Conservation (phyloP, 2,329 filamentous ascomycete species). For the Magnaporthales sp. region DNA sequence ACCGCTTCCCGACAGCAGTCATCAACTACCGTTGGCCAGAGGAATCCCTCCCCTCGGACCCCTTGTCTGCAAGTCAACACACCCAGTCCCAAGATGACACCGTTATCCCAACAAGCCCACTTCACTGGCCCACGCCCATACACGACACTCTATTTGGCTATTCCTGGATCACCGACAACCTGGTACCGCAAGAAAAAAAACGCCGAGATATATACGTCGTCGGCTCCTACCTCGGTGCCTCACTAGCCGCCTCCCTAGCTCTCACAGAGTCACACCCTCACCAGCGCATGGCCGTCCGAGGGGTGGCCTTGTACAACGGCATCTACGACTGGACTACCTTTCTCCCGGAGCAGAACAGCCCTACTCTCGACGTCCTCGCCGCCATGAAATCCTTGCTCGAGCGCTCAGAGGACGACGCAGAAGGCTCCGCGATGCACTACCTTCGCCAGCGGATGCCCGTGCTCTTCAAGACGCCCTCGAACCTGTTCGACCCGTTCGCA, state of each 20-base stretch:
- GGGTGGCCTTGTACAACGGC: constrained; percentile 48
- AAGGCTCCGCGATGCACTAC: constrained; percentile 26
- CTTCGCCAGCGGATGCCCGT: constrained; percentile 22
- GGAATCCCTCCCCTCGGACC: neutral
- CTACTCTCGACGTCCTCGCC: neutral
- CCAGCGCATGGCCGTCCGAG: constrained; percentile 37
- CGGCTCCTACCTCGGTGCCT: constrained; percentile 49
- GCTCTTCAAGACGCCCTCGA: constrained; percentile 39
- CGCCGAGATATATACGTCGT: constrained; percentile 40
- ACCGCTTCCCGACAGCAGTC: constrained; percentile 36
- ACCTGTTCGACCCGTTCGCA: constrained; percentile 52
- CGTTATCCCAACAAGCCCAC: constrained; percentile 11
- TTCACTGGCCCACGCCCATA: constrained; percentile 46
- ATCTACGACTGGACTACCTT: constrained; percentile 59
- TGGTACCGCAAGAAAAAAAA: constrained; percentile 24
- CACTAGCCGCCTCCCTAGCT: constrained; percentile 46
- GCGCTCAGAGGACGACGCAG: constrained; percentile 14
- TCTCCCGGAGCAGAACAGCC: constrained; percentile 42
- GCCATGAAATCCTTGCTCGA: constrained; percentile 6
- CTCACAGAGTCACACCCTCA: constrained; percentile 44
- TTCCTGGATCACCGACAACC: constrained; percentile 37
- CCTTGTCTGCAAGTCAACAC: neutral
- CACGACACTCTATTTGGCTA: constrained; percentile 49
- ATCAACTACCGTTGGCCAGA: constrained; percentile 52
- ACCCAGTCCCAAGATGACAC: neutral